Conservation (phyloP, 257 asterid genomes). For the Nicotiana tomentosiformis region DNA sequence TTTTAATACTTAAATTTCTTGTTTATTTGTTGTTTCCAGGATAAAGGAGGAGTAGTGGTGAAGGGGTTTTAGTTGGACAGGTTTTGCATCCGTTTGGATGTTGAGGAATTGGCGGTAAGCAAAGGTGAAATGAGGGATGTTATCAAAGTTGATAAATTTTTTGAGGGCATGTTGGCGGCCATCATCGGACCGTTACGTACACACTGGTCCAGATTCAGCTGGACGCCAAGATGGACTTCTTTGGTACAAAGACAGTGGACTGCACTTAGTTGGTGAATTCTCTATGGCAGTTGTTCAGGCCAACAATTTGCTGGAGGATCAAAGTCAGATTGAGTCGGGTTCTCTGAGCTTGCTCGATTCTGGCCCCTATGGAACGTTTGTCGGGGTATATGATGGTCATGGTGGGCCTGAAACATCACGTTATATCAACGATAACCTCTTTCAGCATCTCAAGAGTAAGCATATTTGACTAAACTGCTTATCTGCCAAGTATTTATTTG, state of each 20-base stretch:
- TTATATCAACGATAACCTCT: slow-evolving; percentile 34
- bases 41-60: slow-evolving; percentile 4
- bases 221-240: slow-evolving; percentile 50
- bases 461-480: background rate
- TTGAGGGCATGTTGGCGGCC: slow-evolving; percentile 44
- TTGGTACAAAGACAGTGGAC: slow-evolving; percentile 44
- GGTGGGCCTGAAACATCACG: slow-evolving; percentile 59
- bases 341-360: slow-evolving; percentile 40
- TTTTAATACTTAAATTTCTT: background rate
- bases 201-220: slow-evolving; percentile 33
- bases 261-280: slow-evolving; percentile 43
- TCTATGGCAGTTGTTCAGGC: slow-evolving; percentile 57
- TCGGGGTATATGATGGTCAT: slow-evolving; percentile 52
- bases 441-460: slow-evolving; percentile 41
- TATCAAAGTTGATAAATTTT: slow-evolving; percentile 46
- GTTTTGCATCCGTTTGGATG: slow-evolving; percentile 49
- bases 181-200: slow-evolving; percentile 22
- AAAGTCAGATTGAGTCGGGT: slow-evolving; percentile 51
- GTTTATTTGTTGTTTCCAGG: slow-evolving; percentile 11
- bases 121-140: slow-evolving; percentile 60
- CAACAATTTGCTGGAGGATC: slow-evolving; percentile 50
- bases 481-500: background rate
- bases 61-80: background rate
- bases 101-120: slow-evolving; percentile 31
- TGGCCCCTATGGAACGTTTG: slow-evolving; percentile 46